Evolutionary conservation across 1,284 basidiomycete species (phyloP).

Genomic region (Chondrostereum purpureum): DNA sequence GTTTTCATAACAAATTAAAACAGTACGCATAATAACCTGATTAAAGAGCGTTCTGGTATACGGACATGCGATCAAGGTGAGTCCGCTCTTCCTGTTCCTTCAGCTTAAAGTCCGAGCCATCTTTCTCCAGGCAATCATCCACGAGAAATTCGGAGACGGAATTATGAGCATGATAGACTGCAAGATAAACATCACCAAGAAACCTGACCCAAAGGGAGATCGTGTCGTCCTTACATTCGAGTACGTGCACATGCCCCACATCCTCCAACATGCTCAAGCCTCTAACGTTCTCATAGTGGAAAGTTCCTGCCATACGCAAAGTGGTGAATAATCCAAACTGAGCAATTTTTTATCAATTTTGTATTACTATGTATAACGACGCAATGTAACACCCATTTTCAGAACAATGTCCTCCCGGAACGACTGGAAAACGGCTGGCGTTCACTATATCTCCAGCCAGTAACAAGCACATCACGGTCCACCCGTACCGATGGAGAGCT

Average conservation of each 20-base stretch:
- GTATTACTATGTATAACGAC: neutral
- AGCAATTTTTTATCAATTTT: neutral
- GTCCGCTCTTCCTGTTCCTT: slow-evolving; percentile 11
- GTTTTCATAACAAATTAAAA: too few relatives aligned
- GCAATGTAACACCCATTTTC: neutral
- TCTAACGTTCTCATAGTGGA: slow-evolving; percentile 35
- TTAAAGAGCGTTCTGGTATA: slow-evolving; percentile 70
- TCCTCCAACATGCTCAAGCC: neutral
- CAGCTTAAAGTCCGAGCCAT: neutral
- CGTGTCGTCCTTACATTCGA: slow-evolving; percentile 80
- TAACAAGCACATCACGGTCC: neutral
- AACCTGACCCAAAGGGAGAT: slow-evolving; percentile 77
- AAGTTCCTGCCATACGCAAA: slow-evolving; percentile 70
- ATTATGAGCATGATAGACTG: slow-evolving; percentile 93
- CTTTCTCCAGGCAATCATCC: slow-evolving; percentile 59
- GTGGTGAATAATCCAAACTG: too few relatives aligned
- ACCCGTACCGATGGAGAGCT: neutral
- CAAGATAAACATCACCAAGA: slow-evolving; percentile 65
- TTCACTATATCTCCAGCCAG: neutral
- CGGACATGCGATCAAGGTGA: slow-evolving; percentile 71
- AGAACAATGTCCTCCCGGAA: neutral
- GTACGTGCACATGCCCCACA: too few relatives aligned
- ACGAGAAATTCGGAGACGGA: slow-evolving; percentile 90
- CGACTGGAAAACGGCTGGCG: neutral
- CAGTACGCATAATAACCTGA: neutral